Evolutionary conservation across 305 asterid genomes (phyloP), one percentile per base, ranked within the genome.

Genomic region (Ilex paraguariensis): DNA sequence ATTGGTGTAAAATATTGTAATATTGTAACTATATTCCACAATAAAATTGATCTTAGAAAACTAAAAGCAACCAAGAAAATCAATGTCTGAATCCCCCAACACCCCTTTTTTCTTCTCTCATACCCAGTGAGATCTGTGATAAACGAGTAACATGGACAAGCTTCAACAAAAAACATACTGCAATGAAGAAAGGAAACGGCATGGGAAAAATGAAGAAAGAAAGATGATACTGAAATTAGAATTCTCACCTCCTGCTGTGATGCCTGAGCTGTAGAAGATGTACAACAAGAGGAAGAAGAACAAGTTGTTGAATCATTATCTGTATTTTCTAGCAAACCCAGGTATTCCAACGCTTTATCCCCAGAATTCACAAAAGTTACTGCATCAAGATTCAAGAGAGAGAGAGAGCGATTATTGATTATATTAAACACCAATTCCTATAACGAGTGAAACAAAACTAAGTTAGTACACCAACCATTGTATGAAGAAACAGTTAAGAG

Each of bases 361-460:
- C 88, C 88, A 56, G 88, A 82, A 12, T 79, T 85, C 78, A 82
- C 85, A 70, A 77, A 80, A 5, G 88, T 82, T 49, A 82, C 88
- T 82, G 78, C 82, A 70, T 49, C 11, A 46, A 10, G 10, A 46
- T 3, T 10, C 13, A 46, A 10, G 11, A 46, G 52, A 46, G 10
- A 46, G 15, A 46, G 52, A 13, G 52, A 21, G 28, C 28, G 28
- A 21, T 46, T 36, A 36, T 4, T 36, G 42, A 31, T 28, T 72
- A 65, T 59, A n/a, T 53, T 7, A 17, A 32, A 21, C 28, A 21
- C 28, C 28, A 21, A 21, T 21, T 21, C 28, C 28, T 21, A 21
- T 21, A 21, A 21, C 28, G 28, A 21, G 28, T 21, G 28, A 21
- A 21, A 21, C 28, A 21, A 21, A 21, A 21, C 28, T 21, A 1